A percentile compares a stretch with the other conserved stretches of the same genome.
Conservation (phyloP, 495 filamentous ascomycete species). For the Tetracladium setigerum region DNA sequence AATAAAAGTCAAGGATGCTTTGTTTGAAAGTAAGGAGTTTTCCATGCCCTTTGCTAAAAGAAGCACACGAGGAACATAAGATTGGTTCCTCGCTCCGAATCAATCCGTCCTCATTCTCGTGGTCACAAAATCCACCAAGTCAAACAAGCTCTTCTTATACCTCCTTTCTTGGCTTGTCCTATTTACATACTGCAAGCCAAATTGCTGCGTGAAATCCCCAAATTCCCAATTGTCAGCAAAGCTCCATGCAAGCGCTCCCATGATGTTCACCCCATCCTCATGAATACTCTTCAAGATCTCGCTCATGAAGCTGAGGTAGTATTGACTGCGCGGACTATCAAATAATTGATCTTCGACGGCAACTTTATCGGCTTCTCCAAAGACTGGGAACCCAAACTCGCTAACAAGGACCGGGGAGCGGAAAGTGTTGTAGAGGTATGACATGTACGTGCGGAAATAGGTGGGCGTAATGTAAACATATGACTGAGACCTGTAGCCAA, state of each 20-base stretch:
- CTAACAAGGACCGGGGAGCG: conserved; percentile 27
- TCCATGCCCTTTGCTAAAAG: no score
- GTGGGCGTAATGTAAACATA: conserved; percentile 29
- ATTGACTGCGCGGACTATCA: conserved; percentile 31
- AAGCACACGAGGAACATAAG: no score
- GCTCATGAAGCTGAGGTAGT: conserved; percentile 35
- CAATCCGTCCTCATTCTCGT: not conserved
- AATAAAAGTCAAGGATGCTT: no score
- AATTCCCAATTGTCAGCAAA: conserved; percentile 41
- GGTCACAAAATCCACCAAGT: conserved; percentile 33
- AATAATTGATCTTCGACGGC: conserved; percentile 27
- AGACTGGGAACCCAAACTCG: conserved; percentile 14
- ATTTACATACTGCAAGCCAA: conserved; percentile 37
- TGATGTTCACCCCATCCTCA: conserved; percentile 37
- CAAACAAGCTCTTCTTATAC: conserved; percentile 42
- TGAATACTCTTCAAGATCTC: conserved; percentile 37
- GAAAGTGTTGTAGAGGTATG: conserved; percentile 38
- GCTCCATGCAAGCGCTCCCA: conserved; percentile 39
- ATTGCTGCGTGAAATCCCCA: conserved; percentile 31
- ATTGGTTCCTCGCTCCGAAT: not conserved
- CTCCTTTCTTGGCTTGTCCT: conserved; percentile 30
- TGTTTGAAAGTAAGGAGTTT: no score
- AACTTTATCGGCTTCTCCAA: conserved; percentile 17
- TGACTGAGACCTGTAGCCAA: conserved; percentile 33
- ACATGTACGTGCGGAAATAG: conserved; percentile 30